phyloP scores from a whole-genome alignment of 2,329 filamentous ascomycete species.

The Botryotinia globosa region DNA sequence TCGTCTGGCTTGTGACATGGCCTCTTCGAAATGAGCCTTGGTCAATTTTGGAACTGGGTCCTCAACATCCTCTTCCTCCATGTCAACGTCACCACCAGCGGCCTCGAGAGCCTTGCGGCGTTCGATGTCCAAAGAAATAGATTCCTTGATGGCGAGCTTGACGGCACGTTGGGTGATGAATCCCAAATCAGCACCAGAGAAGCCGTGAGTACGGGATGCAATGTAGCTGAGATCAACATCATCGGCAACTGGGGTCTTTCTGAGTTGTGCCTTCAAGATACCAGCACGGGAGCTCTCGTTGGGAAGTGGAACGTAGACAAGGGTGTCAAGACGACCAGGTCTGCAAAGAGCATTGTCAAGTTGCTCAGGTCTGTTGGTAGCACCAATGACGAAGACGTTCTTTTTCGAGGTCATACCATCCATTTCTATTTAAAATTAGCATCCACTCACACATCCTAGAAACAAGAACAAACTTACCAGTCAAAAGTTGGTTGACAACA shows the following conservation, averaged over 20 bases:
- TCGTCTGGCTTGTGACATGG: constrained; percentile 89
- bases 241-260: constrained; percentile 88
- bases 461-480: constrained; percentile 57
- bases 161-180: constrained; percentile 98
- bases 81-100: constrained; percentile 73
- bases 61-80: constrained; percentile 78
- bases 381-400: constrained; percentile 99
- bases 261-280: constrained; percentile 93
- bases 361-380: constrained; percentile 97
- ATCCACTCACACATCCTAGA: constrained; percentile 21
- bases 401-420: constrained; percentile 99
- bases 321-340: constrained; percentile 95
- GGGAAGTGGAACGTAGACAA: constrained; percentile 96
- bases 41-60: constrained; percentile 96
- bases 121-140: constrained; percentile 85
- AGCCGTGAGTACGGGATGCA: constrained; percentile 94
- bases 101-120: constrained; percentile 86
- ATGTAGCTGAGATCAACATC: constrained; percentile 92
- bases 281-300: constrained; percentile 85
- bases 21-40: constrained; percentile 96
- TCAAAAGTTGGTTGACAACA: constrained; percentile 99
- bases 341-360: constrained; percentile 97
- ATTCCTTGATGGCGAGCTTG: constrained; percentile 99
- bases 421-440: constrained; percentile 70
- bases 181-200: constrained; percentile 98